Evolutionary conservation across 352 stramenopile genomes (phyloP).

Genomic region (Phytopythium ostracodes): DNA sequence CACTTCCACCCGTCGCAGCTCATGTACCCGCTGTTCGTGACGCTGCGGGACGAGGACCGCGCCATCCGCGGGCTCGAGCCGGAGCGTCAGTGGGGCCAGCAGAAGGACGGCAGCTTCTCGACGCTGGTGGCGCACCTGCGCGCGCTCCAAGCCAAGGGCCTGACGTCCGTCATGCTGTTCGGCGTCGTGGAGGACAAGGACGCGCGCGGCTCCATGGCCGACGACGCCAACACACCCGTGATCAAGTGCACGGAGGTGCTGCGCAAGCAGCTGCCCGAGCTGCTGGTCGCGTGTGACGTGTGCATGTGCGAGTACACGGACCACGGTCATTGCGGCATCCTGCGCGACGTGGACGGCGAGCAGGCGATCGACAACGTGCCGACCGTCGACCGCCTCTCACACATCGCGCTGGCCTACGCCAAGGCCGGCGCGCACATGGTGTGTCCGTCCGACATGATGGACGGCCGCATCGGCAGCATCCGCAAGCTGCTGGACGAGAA

Average conservation of each 20-base stretch:
- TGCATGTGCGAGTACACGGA: constrained; percentile 91
- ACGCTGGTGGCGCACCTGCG: constrained; percentile 72
- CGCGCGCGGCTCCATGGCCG: constrained; percentile 64
- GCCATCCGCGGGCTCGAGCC: constrained; percentile 77
- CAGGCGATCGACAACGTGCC: constrained; percentile 96
- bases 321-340: constrained; percentile 82
- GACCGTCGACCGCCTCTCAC: constrained; percentile 95
- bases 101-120: constrained; percentile 55
- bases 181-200: constrained; percentile 86
- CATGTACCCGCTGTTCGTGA: constrained; percentile 90
- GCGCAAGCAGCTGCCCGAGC: constrained; percentile 57
- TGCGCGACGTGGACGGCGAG: constrained; percentile 90
- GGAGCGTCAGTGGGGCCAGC: constrained; percentile 81
- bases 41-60: constrained; percentile 58
- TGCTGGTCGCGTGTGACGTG: constrained; percentile 84
- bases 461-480: constrained; percentile 96
- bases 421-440: constrained; percentile 97
- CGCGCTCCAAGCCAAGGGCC: constrained; percentile 63
- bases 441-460: constrained; percentile 96
- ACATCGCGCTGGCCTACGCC: constrained; percentile 94
- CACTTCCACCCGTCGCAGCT: constrained; percentile 87
- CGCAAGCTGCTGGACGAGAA: constrained; percentile 93
- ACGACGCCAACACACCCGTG: constrained; percentile 71
- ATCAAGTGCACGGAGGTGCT: constrained; percentile 67
- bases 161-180: constrained; percentile 87